These are phyloP conservation scores for Jamesozyma spencerorum DNA, from an alignment of 805 yeast genomes.

Conservation along the genomic window DNA sequence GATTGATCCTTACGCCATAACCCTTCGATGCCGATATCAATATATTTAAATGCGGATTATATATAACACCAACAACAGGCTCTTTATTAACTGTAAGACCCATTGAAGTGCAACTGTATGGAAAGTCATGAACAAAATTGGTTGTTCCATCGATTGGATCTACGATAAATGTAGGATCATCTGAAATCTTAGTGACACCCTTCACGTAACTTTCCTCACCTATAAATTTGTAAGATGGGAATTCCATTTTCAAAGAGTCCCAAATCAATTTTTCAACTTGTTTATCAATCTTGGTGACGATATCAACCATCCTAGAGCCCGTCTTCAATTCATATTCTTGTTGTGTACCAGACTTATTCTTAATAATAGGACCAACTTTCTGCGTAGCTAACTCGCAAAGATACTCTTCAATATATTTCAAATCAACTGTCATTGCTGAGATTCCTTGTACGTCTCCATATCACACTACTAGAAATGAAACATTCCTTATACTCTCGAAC, in stretches of 20 bases:
- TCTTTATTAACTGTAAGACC: conserved; percentile 43
- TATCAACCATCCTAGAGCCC: conserved; percentile 40
- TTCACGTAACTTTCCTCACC: conserved; percentile 53
- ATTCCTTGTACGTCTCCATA: no score
- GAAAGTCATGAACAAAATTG: conserved; percentile 54
- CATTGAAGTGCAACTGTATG: conserved; percentile 53
- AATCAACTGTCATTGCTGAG: conserved; percentile 13
- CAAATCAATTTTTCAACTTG: conserved; percentile 42
- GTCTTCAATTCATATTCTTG: conserved; percentile 26
- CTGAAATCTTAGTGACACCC: conserved; percentile 39
- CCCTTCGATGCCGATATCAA: conserved; percentile 47
- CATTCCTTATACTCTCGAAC: no score
- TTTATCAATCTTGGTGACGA: conserved; percentile 57
- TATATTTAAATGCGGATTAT: conserved; percentile 47
- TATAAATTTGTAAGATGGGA: conserved; percentile 44
- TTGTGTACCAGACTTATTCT: conserved; percentile 39
- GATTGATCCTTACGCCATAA: conserved; percentile 46
- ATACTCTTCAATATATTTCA: conserved; percentile 21
- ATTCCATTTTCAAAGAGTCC: conserved; percentile 24
- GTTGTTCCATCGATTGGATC: conserved; percentile 64
- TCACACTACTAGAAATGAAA: no score
- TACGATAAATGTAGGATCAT: conserved; percentile 52
- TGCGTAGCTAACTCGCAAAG: conserved; percentile 20
- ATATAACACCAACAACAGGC: conserved; percentile 56
- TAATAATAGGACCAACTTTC: conserved; percentile 41